Evolutionary conservation across 257 asterid genomes (phyloP), one percentile per base, ranked within the genome.

Genomic region (Galeopsis tetrahit): DNA sequence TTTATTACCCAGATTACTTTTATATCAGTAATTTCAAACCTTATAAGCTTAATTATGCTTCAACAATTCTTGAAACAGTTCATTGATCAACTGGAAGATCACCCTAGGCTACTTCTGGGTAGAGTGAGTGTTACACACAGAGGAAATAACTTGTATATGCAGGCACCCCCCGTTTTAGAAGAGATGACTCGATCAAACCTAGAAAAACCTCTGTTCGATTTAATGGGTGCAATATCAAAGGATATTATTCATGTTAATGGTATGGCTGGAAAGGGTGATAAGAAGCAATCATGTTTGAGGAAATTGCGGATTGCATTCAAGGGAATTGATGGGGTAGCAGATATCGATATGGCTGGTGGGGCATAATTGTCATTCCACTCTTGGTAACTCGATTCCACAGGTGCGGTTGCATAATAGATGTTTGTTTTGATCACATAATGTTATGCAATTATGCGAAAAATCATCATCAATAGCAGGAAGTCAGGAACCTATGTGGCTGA

Each of bases 141-240:
- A 73, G 91, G 95, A 62, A 85, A 89, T 75, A 95, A 90, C 73
- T 80, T 95, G 72, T 95, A 90, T 72, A 95, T 95, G 98, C 99
- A 80, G 73, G 99, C 98, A 1, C 99, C 99, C 72, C 97, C 98
- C 5, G 79, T 88, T 38, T 87, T 90, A 13, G 99, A 95, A 81
- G 96, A 92, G 80, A 85, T 86, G 94, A 95, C 98, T n/a, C 84
- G 98, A 35, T 77, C 96, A 15, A 86, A 92, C 82, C 81, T 95
- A 13, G 96, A 90, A 68, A 33, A 80, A 42, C 83, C 94, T 36
- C 83, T 95, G 33, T 86, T 83, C 68, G 96, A 92, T 33, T 87
- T 88, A 55, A 87, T 95, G 96, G 92, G 80, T 66, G 86, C 82
- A 75, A 56, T 80, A 66, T 62, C 81, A 36, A 84, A 79, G 59